phyloP scores from a whole-genome alignment of 805 yeast species.

The Cephaloascus albidus region DNA sequence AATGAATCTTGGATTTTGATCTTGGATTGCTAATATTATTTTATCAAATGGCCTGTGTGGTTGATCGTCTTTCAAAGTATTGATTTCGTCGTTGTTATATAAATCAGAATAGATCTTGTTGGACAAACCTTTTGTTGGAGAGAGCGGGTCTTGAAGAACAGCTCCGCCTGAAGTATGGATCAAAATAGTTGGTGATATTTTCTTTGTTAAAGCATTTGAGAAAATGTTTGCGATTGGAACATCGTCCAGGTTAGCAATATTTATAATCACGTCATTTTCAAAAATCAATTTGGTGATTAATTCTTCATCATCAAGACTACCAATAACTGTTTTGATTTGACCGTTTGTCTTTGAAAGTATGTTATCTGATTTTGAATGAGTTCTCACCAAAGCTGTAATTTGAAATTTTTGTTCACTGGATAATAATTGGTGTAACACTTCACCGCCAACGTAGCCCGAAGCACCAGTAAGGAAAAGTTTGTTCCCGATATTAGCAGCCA shows the following conservation, averaged over 20 bases:
- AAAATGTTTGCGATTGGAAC: conserved; percentile 12
- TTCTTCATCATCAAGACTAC: conserved; percentile 10
- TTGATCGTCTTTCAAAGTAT: conserved; percentile 13
- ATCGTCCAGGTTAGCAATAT: conserved; percentile 20
- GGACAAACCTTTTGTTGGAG: conserved; percentile 6
- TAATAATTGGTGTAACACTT: conserved; percentile 14
- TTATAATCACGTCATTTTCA: conserved; percentile 17
- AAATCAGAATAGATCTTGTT: conserved; percentile 14
- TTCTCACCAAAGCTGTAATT: conserved; percentile 14
- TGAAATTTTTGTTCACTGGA: conserved; percentile 5
- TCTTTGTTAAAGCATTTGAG: conserved; percentile 10
- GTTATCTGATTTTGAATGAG: conserved; percentile 9
- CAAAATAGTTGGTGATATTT: conserved; percentile 13
- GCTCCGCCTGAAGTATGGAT: conserved; percentile 28
- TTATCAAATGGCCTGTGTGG: conserved; percentile 24
- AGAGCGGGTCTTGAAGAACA: conserved; percentile 10
- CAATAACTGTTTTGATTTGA: conserved; percentile 12
- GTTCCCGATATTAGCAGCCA: too few species aligned
- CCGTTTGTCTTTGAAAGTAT: conserved; percentile 6
- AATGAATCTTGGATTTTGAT: conserved; percentile 15
- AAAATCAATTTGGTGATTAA: conserved; percentile 9
- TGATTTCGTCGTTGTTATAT: conserved; percentile 14
- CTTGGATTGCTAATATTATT: conserved; percentile 15
- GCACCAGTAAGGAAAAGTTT: conserved; percentile 19
- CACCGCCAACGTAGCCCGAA: conserved; percentile 24